Percentiles rank a stretch among this genome's conserved stretches.
Conservation (phyloP, 129 eudicot genomes). For the Ambrosia trifida region DNA sequence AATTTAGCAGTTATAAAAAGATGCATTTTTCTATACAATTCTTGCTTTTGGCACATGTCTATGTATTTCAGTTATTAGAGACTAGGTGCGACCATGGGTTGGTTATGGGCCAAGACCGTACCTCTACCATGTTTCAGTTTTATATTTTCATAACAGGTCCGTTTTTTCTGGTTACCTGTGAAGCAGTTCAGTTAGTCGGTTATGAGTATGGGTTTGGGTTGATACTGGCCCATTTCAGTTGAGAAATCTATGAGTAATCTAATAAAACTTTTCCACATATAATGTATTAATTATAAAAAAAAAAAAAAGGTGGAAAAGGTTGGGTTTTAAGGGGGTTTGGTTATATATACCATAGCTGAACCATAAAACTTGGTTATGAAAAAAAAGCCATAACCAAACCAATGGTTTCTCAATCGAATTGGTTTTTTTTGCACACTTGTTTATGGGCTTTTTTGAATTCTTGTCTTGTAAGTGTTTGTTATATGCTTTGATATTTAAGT, state of each 20-base stretch:
- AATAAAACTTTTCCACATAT: background rate
- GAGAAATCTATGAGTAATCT: too few species aligned
- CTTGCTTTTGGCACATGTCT: slow-evolving; percentile 8
- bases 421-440: too few species aligned
- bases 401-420: background rate
- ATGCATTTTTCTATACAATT: slow-evolving; percentile 15
- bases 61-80: background rate
- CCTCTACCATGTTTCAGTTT: background rate
- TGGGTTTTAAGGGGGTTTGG: background rate
- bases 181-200: background rate
- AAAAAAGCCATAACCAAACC: background rate
- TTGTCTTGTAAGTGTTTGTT: too few species aligned
- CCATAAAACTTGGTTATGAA: background rate
- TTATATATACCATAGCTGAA: background rate
- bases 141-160: background rate
- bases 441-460: too few species aligned
- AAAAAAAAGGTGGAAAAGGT: background rate
- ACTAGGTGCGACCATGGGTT: background rate
- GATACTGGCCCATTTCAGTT: background rate
- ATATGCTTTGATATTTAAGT: too few species aligned
- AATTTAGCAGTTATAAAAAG: slow-evolving; percentile 18
- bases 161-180: background rate
- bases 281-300: background rate
- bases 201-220: background rate
- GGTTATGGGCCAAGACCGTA: background rate